Base-by-base conservation (phyloP, 345 rosid genomes). In the Camelina hispida region DNA sequence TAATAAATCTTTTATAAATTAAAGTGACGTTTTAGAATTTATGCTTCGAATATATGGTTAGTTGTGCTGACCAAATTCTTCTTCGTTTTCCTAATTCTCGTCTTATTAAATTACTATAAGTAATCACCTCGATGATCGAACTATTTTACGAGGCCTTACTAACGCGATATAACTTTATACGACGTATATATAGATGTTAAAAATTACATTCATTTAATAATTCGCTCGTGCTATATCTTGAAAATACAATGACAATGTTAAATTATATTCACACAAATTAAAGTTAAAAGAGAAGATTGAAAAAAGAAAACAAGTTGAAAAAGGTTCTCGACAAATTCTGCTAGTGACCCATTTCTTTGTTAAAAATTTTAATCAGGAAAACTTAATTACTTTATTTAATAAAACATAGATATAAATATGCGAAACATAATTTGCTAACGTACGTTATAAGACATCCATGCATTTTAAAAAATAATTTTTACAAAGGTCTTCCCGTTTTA, bases 1-100 rank as follows among this genome's bases (percentile, higher is more conserved):
- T 32, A 38, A 40, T 37, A 2, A 37, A 37, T 51, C 32, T 22
- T 44, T 13, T 52, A 42, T 38, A 62, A 52, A 18, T 44, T 34
- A 34, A 34, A 23, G 40, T 61, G 61, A 61, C 75, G 67, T 60
- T 71, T 59, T 16, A n/a, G 52, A n/a, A 13, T 40, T 40, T 34
- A 38, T 60, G 60, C 68, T 35, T 71, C 17, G n/a, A 62, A 51
- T 47, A 32, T 32, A 60, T 48, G 47, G 12, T 22, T 32, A 22
- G 7, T 30, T 44, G 5, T 56, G 65, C 37, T 40, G 43, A 28
- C 30, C 30, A 28, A 28, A 28, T 28, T 28, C 30, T 28, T 28
- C 30, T 28, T 28, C 30, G 30, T 28, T 28, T 0, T 28, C 30
- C 30, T 28, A 28, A 28, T 28, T 28, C 30, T 28, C 30, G 5